phyloP scores from a whole-genome alignment of 768 basidiomycete genomes.

The Pleurotus tuber-regium region DNA sequence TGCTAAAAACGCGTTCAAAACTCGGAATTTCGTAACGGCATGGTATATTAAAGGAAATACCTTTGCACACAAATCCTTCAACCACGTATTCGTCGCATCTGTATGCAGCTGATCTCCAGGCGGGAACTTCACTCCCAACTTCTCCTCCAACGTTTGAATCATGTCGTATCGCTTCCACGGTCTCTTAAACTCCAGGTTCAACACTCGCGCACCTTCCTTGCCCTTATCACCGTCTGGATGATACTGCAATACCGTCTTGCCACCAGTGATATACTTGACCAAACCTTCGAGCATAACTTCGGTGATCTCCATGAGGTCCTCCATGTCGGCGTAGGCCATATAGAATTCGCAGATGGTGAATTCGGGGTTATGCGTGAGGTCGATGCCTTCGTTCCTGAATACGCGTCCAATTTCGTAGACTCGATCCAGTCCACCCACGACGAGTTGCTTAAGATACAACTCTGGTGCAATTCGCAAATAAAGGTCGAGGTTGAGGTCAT shows the following conservation, averaged over 20 bases:
- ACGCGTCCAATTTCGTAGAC: constrained; percentile 99
- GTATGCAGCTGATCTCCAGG: constrained; percentile 89
- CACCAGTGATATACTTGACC: constrained; percentile 83
- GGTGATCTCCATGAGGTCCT: constrained; percentile 97
- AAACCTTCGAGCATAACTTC: constrained; percentile 88
- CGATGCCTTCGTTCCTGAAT: constrained; percentile 98
- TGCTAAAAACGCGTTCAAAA: constrained; percentile 47
- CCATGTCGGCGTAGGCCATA: constrained; percentile 99
- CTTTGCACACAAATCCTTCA: constrained; percentile 83
- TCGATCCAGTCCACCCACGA: constrained; percentile 95
- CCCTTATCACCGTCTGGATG: constrained; percentile 94
- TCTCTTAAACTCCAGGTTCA: constrained; percentile 82
- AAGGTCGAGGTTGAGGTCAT: constrained; percentile 94
- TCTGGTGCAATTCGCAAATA: constrained; percentile 98
- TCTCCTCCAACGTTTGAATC: constrained; percentile 95
- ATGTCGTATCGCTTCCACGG: constrained; percentile 99
- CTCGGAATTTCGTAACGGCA: neutral
- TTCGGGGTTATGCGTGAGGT: constrained; percentile 98
- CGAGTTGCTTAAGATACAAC: constrained; percentile 95
- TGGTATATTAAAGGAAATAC: constrained; percentile 32
- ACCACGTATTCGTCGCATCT: constrained; percentile 82
- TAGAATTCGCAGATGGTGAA: constrained; percentile 99
- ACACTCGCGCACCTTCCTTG: constrained; percentile 54
- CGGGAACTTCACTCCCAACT: constrained; percentile 89
- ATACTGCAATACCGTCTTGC: constrained; percentile 75